These are phyloP conservation scores for Monosporozyma unispora DNA, from an alignment of 805 yeast species.

Conservation along the genomic window DNA sequence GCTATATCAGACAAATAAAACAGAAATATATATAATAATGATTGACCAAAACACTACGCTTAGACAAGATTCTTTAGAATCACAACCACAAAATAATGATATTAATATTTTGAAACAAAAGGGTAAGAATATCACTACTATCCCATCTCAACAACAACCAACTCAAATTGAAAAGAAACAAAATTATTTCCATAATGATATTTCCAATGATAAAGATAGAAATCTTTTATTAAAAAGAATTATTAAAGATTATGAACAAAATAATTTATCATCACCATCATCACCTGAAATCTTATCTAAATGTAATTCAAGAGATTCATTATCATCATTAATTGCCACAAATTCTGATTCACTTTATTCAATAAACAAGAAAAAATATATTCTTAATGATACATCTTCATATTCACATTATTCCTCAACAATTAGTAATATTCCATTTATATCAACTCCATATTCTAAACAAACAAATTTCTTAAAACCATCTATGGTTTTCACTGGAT, in stretches of 20 bases:
- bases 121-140: background rate
- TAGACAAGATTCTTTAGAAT: background rate
- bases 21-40: too few relatives aligned
- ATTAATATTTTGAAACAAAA: background rate
- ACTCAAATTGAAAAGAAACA: background rate
- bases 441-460: background rate
- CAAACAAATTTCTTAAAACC: conserved; percentile 21
- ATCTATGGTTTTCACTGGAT: conserved; percentile 27
- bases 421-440: background rate
- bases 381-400: conserved; percentile 2
- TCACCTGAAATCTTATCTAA: conserved; percentile 8
- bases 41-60: too few relatives aligned
- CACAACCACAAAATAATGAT: background rate
- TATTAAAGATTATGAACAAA: background rate
- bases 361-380: background rate
- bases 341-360: background rate
- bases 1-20: too few relatives aligned
- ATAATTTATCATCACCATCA: background rate
- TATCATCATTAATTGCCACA: conserved; percentile 10
- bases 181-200: background rate
- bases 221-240: background rate
- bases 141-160: background rate
- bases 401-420: background rate
- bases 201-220: background rate
- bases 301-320: conserved; percentile 20